Conservation (phyloP, 2,329 filamentous ascomycete species). For the Sclerotinia sclerotiorum region DNA sequence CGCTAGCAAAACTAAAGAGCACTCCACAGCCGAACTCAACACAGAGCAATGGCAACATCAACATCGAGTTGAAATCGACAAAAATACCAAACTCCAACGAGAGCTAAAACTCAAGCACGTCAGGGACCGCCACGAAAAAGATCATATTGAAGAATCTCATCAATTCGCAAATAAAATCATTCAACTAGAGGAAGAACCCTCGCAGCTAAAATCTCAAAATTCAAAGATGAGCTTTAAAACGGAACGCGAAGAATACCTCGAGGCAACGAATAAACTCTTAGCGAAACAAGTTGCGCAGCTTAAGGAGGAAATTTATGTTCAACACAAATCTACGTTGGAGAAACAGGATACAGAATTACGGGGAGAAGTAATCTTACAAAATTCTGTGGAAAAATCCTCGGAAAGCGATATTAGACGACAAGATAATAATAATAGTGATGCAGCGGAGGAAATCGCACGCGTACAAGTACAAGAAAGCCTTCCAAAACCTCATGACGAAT, state of each 20-base stretch:
- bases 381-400: neutral
- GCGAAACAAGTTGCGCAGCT: neutral
- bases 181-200: neutral
- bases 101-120: neutral
- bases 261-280: neutral
- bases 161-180: neutral
- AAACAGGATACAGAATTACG: neutral
- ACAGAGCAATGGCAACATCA: neutral
- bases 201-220: too few species aligned
- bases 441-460: neutral
- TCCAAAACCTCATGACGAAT: too few species aligned
- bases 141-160: too few species aligned
- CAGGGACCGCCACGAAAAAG: too few species aligned
- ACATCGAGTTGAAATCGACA: neutral
- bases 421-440: too few species aligned
- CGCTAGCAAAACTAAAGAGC: neutral
- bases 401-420: neutral
- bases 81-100: neutral
- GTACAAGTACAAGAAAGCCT: neutral
- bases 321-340: neutral
- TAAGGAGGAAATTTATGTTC: neutral
- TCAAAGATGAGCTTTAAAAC: fast-evolving
- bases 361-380: neutral
- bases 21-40: too few species aligned
- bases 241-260: neutral